phyloP scores from a whole-genome alignment of 176 grass and related monocot species.

The Aegilops umbellulata region DNA sequence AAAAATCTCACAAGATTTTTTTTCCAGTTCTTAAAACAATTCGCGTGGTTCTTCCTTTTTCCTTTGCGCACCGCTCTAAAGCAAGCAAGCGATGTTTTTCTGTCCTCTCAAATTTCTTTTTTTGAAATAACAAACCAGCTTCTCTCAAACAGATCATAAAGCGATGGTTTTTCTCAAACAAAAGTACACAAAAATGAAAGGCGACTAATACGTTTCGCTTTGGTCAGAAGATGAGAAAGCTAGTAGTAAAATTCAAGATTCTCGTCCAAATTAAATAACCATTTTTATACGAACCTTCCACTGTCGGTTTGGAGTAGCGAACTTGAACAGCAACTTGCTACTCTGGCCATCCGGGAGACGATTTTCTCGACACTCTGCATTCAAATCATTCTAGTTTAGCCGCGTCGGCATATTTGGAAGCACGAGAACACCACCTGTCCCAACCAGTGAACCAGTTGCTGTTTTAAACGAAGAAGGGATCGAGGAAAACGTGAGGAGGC shows the following conservation, averaged over 20 bases:
- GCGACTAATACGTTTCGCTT: too few species aligned
- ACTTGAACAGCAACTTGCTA: neutral
- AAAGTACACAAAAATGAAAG: neutral
- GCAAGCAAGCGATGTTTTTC: too few species aligned
- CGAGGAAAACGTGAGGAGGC: neutral
- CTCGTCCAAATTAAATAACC: neutral
- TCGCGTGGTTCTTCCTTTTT: neutral
- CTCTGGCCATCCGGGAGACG: neutral
- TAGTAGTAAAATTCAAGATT: neutral
- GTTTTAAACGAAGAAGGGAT: neutral
- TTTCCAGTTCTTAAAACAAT: too few species aligned
- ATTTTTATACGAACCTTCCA: neutral
- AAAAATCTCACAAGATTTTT: too few species aligned
- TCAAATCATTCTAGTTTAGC: constrained; percentile 19
- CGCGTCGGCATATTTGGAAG: constrained; percentile 1
- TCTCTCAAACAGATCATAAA: neutral
- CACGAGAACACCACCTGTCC: constrained; percentile 9
- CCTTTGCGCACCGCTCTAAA: neutral
- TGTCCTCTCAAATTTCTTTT: too few species aligned
- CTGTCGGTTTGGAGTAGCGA: neutral
- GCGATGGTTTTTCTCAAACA: neutral
- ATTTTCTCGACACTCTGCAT: neutral
- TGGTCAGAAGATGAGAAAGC: neutral
- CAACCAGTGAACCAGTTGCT: neutral
- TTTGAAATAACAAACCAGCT: too few species aligned